These are phyloP conservation scores for Kregervanrija pseudodelftensis DNA, from an alignment of 805 yeast genomes.

Conservation along the genomic window DNA sequence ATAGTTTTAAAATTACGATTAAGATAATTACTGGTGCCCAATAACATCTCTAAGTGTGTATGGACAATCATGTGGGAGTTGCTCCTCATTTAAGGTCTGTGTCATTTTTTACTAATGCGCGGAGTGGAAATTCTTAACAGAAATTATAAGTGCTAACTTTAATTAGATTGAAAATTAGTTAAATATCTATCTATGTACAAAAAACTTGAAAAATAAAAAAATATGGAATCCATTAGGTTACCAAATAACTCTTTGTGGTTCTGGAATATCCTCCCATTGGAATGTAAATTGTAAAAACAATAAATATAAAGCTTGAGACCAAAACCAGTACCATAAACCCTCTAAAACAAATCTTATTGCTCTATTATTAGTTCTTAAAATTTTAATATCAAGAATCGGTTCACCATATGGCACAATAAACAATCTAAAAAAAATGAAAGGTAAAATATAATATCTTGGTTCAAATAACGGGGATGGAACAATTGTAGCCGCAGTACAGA, in stretches of 20 bases:
- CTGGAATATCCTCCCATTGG: constrained; percentile 57
- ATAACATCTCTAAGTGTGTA: not conserved
- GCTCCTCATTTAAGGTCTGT: not conserved
- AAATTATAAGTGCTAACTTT: not conserved
- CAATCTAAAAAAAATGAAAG: constrained; percentile 69
- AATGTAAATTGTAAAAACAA: constrained; percentile 61
- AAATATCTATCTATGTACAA: constrained; percentile 1
- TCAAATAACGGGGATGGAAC: constrained; percentile 91
- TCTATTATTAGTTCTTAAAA: constrained; percentile 15
- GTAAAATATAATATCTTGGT: constrained; percentile 86
- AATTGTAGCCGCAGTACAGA: constrained; percentile 52
- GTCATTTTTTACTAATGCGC: no score
- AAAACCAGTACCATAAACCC: constrained; percentile 49
- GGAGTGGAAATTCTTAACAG: no score
- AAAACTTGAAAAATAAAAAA: not conserved
- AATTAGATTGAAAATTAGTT: not conserved
- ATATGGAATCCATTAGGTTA: constrained; percentile 23
- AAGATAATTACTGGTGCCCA: no score
- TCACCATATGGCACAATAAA: constrained; percentile 36
- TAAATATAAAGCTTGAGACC: constrained; percentile 45
- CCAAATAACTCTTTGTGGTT: constrained; percentile 84
- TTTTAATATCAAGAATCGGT: constrained; percentile 17
- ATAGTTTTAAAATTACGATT: no score
- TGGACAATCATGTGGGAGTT: not conserved
- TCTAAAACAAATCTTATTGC: constrained; percentile 42